Conservation (phyloP, 1,284 basidiomycete genomes). For the Pyrrhoderma lamaoense region DNA sequence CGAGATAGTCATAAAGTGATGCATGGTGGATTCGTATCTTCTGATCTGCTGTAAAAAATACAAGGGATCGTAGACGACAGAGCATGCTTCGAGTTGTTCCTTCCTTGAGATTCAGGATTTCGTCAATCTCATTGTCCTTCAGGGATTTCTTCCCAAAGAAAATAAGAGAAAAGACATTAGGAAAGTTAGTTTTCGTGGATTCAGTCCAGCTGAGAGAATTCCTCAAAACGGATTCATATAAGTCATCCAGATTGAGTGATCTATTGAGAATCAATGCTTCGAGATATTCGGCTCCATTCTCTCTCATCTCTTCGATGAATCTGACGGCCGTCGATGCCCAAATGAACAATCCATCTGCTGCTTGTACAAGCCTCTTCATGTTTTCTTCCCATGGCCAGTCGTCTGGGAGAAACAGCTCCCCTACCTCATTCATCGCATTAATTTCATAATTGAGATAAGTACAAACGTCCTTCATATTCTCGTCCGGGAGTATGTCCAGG, state of each 20-base stretch:
- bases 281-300: neutral
- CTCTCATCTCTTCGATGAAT: neutral
- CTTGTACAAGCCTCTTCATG: conserved; percentile 21
- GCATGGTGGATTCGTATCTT: neutral
- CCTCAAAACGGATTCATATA: neutral
- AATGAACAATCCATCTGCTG: conserved; percentile 5
- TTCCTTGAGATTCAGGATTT: neutral
- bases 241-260: neutral
- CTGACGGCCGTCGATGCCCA: conserved; percentile 2
- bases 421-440: too few relatives aligned
- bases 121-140: neutral
- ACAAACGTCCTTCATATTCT: too few relatives aligned
- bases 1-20: conserved; percentile 1
- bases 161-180: neutral
- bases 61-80: neutral
- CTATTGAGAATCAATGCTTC: neutral
- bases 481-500: too few relatives aligned
- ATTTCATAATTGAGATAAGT: too few relatives aligned
- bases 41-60: neutral
- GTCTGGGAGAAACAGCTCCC: neutral
- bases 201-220: neutral
- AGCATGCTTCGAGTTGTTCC: neutral
- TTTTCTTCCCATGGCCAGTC: conserved; percentile 10
- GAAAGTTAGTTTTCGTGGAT: neutral
- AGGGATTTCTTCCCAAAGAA: neutral